These are phyloP conservation scores for Solanum paucissectum DNA, from an alignment of 257 asterid species.

Conservation along the genomic window DNA sequence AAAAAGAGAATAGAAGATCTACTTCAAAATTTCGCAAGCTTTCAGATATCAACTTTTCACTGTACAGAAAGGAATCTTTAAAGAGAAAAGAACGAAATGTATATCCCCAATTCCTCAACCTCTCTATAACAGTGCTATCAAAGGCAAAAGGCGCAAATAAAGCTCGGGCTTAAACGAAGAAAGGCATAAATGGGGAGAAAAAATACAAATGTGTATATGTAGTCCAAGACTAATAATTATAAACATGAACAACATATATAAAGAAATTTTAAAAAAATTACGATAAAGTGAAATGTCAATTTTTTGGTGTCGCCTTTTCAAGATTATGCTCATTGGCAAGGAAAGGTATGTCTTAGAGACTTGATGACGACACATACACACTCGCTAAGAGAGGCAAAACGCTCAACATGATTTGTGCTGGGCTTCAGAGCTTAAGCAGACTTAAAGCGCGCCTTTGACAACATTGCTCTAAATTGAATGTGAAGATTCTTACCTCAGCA, in stretches of 20 bases:
- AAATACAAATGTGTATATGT: not conserved
- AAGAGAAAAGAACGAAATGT: not conserved
- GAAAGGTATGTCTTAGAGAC: not conserved
- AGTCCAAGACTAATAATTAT: not conserved
- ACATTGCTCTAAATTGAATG: not conserved
- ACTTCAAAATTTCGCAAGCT: not conserved
- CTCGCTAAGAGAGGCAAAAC: not conserved
- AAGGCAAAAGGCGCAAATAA: not conserved
- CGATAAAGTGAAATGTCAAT: not conserved
- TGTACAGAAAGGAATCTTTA: not conserved
- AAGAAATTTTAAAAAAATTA: not conserved
- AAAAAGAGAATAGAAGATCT: not conserved
- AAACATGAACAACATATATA: not conserved
- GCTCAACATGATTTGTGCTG: not conserved
- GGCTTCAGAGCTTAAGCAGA: not conserved
- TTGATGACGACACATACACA: not conserved
- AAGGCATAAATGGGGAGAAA: not conserved
- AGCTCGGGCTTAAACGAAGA: not conserved
- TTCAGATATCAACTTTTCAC: not conserved
- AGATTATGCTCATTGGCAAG: not conserved
- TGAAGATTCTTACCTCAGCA: conserved; percentile 51
- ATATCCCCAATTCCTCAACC: not conserved
- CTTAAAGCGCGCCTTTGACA: not conserved
- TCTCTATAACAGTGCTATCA: not conserved
- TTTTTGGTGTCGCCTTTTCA: not conserved